Percentiles rank a stretch among this genome's conserved stretches.
Conservation (phyloP, 2,329 filamentous ascomycete genomes). For the Magnaporthales sp. region DNA sequence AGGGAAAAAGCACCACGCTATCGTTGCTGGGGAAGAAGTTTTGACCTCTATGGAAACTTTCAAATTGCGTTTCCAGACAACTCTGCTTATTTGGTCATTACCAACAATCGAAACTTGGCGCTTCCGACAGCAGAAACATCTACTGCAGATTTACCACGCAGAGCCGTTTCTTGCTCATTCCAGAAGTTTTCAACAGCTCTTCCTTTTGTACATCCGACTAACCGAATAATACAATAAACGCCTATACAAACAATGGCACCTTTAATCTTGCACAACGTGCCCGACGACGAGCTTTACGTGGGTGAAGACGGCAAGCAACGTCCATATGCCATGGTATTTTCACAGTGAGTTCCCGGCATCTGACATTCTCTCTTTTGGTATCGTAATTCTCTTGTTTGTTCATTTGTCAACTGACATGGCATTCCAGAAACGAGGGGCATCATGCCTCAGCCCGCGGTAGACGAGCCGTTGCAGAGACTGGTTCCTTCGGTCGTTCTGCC, state of each 20-base stretch:
- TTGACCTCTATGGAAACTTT: neutral
- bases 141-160: neutral
- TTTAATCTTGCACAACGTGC: slow-evolving; percentile 59
- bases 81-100: neutral
- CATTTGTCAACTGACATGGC: slow-evolving; percentile 8
- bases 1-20: neutral
- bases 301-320: slow-evolving; percentile 57
- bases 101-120: neutral
- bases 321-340: slow-evolving; percentile 58
- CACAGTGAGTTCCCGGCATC: slow-evolving; percentile 37
- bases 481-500: slow-evolving; percentile 60
- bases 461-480: slow-evolving; percentile 48
- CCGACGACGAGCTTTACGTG: slow-evolving; percentile 58
- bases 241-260: slow-evolving; percentile 46
- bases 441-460: slow-evolving; percentile 38
- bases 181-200: neutral
- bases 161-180: neutral
- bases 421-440: slow-evolving; percentile 42
- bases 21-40: neutral
- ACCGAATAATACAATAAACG: neutral
- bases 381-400: neutral
- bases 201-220: neutral
- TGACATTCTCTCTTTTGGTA: neutral
- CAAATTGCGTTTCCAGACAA: neutral
- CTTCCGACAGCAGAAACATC: neutral